These are phyloP conservation scores for Zopfia rhizophila DNA, from an alignment of 2,329 filamentous ascomycete genomes.

Conservation along the genomic window DNA sequence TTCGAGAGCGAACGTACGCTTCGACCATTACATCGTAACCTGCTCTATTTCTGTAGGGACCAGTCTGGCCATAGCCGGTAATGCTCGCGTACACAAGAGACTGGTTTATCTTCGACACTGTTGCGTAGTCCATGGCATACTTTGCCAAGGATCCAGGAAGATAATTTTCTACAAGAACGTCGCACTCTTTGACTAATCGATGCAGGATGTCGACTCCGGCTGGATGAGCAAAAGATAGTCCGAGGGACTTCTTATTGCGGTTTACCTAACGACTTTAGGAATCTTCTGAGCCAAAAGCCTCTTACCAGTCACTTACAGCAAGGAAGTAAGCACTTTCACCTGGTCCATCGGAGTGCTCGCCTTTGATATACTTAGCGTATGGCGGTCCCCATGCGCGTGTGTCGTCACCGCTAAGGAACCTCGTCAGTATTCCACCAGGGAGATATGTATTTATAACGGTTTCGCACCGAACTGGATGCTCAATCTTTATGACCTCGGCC, in stretches of 20 bases:
- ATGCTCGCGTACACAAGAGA: conserved; percentile 93
- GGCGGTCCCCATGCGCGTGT: conserved; percentile 97
- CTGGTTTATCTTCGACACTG: conserved; percentile 83
- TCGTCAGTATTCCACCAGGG: background rate
- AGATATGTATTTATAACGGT: too few species aligned
- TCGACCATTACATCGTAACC: conserved; percentile 99
- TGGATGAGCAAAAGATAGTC: conserved; percentile 86
- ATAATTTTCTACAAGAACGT: conserved; percentile 97
- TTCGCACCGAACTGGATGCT: conserved; percentile 90
- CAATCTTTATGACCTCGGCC: conserved; percentile 96
- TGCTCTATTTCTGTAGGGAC: conserved; percentile 85
- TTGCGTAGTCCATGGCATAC: conserved; percentile 89
- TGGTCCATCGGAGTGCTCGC: conserved; percentile 68
- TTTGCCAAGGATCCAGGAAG: conserved; percentile 89
- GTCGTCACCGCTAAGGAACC: conserved; percentile 73
- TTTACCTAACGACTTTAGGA: conserved; percentile 72
- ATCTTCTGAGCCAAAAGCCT: conserved; percentile 1
- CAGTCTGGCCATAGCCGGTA: conserved; percentile 95
- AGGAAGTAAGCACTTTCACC: conserved; percentile 97
- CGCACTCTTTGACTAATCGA: conserved; percentile 82
- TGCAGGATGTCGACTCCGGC: conserved; percentile 88
- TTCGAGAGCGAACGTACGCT: conserved; percentile 61
- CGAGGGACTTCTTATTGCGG: conserved; percentile 95
- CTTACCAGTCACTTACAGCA: conserved; percentile 67
- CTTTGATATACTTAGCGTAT: conserved; percentile 80